Evolutionary conservation across 225 moss, liverwort and hornwort species (phyloP).

Genomic region (Polytrichum formosum): DNA sequence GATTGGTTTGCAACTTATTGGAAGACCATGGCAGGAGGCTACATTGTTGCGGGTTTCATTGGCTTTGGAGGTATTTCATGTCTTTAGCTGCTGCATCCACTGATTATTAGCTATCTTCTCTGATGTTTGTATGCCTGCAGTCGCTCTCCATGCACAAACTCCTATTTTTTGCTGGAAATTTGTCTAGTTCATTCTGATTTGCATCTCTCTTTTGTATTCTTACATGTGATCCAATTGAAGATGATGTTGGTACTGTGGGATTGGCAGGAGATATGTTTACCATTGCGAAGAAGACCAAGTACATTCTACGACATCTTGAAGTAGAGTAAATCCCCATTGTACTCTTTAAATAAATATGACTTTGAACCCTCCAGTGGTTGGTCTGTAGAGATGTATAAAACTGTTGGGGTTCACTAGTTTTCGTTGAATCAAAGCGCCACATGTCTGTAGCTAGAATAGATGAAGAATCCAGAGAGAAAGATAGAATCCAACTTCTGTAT

Average conservation of each 20-base stretch:
- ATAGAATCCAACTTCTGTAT: too few relatives aligned
- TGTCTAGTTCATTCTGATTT: too few relatives aligned
- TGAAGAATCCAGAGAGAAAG: too few relatives aligned
- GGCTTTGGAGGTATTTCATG: slow-evolving; percentile 55
- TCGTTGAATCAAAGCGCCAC: neutral
- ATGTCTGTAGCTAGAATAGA: too few relatives aligned
- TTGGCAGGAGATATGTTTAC: slow-evolving; percentile 55
- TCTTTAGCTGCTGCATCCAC: neutral
- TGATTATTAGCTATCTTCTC: neutral
- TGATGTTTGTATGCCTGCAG: neutral
- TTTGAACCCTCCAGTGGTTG: neutral
- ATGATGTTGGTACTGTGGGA: neutral
- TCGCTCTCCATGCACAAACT: neutral
- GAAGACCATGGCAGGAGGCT: slow-evolving; percentile 92
- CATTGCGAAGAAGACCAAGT: slow-evolving; percentile 50
- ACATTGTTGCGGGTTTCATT: slow-evolving; percentile 72
- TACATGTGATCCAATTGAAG: too few relatives aligned
- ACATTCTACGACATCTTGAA: slow-evolving; percentile 70
- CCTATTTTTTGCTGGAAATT: too few relatives aligned
- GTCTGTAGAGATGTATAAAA: neutral
- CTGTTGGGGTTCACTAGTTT: neutral
- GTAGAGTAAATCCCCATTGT: slow-evolving; percentile 4
- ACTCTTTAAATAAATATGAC: neutral
- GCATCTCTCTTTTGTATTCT: too few relatives aligned
- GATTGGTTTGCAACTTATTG: slow-evolving; percentile 80